These are phyloP conservation scores for Sanguinoderma infundibulare DNA, from an alignment of 1,284 basidiomycete species.

Conservation along the genomic window DNA sequence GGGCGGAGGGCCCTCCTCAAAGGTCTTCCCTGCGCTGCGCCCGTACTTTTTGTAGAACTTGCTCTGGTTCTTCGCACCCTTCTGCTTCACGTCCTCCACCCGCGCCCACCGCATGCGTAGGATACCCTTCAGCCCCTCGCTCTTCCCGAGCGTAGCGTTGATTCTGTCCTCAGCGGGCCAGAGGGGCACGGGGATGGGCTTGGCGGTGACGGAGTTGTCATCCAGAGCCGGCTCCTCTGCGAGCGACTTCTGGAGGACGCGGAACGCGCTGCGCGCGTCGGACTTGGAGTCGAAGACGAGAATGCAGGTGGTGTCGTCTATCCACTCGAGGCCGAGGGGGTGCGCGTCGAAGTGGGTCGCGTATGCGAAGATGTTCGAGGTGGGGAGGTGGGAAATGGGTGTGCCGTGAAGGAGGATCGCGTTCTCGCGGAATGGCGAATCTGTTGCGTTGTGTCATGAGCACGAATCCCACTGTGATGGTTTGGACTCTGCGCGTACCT, in stretches of 20 bases:
- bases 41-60: slow-evolving; percentile 80
- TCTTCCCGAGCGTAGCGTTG: slow-evolving; percentile 65
- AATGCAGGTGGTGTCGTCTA: slow-evolving; percentile 79
- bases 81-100: slow-evolving; percentile 71
- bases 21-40: slow-evolving; percentile 61
- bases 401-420: slow-evolving; percentile 72
- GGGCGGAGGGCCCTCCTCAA: slow-evolving; percentile 36
- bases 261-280: slow-evolving; percentile 56
- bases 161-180: slow-evolving; percentile 83
- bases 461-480: slow-evolving; percentile 46
- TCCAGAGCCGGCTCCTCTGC: slow-evolving; percentile 52
- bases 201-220: slow-evolving; percentile 62
- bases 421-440: slow-evolving; percentile 56
- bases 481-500: neutral
- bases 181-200: slow-evolving; percentile 67
- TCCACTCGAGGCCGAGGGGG: slow-evolving; percentile 77
- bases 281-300: slow-evolving; percentile 66
- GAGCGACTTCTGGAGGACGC: slow-evolving; percentile 52
- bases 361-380: slow-evolving; percentile 75
- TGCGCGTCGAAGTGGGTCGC: slow-evolving; percentile 71
- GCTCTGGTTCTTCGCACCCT: slow-evolving; percentile 68
- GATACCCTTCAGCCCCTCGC: slow-evolving; percentile 62
- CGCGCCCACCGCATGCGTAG: slow-evolving; percentile 76
- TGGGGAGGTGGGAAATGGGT: slow-evolving; percentile 72
- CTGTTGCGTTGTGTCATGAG: slow-evolving; percentile 15